Evolutionary conservation across 768 basidiomycete species (phyloP).

Genomic region (Tylopilus rubrobrunneus): DNA sequence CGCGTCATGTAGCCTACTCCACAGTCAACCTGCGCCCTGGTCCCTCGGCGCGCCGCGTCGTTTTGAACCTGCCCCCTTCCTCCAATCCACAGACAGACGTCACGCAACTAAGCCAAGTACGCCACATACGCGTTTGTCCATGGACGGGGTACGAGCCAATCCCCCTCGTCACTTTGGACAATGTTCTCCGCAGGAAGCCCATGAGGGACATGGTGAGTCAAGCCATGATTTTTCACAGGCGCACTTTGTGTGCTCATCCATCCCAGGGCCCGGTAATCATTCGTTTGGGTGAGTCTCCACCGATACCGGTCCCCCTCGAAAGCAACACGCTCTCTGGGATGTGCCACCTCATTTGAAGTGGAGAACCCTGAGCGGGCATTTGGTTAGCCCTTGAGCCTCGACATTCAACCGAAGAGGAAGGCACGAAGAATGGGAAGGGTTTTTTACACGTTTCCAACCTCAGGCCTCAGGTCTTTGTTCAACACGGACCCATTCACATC

Average conservation of each 20-base stretch:
- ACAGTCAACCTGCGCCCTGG: too few relatives aligned
- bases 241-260: neutral
- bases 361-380: conserved; percentile 7
- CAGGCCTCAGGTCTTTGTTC: neutral
- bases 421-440: neutral
- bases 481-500: neutral
- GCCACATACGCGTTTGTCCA: too few relatives aligned
- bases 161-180: neutral
- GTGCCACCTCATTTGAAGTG: neutral
- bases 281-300: too few relatives aligned
- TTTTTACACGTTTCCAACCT: neutral
- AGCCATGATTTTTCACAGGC: neutral
- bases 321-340: too few relatives aligned
- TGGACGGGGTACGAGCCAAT: neutral
- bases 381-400: conserved; percentile 10
- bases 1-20: too few relatives aligned
- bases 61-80: too few relatives aligned
- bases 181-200: neutral
- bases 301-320: too few relatives aligned
- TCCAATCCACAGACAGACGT: too few relatives aligned
- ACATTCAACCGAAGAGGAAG: conserved; percentile 1
- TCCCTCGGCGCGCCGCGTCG: too few relatives aligned
- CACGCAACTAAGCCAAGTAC: too few relatives aligned
- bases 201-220: neutral
- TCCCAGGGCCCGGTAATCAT: neutral